Evolutionary conservation across 345 rosid species (phyloP).

Genomic region (Linum lewisii): DNA sequence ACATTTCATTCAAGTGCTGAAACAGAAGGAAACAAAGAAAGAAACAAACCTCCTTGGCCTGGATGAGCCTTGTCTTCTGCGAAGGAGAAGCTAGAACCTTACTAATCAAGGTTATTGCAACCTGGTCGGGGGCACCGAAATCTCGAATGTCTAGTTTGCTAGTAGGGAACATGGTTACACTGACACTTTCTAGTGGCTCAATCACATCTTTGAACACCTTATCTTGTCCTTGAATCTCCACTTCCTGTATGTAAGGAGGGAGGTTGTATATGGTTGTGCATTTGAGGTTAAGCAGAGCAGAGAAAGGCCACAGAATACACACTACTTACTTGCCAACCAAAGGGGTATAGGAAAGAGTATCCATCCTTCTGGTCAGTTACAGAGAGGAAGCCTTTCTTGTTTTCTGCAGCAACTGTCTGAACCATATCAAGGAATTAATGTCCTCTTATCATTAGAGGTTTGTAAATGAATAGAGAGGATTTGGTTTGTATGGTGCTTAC

Average conservation of each 20-base stretch:
- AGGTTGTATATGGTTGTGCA: not conserved
- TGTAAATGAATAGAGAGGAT: not conserved
- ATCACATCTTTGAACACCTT: slow-evolving; percentile 91
- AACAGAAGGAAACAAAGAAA: no score
- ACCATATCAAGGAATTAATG: slow-evolving; percentile 75
- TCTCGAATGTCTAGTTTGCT: slow-evolving; percentile 67
- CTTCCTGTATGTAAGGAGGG: slow-evolving; percentile 43
- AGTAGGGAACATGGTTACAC: slow-evolving; percentile 59
- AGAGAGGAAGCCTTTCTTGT: slow-evolving; percentile 55
- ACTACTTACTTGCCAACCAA: slow-evolving; percentile 75
- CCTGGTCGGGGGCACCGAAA: slow-evolving; percentile 79
- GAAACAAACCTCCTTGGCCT: slow-evolving; percentile 58
- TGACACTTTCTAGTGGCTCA: slow-evolving; percentile 86
- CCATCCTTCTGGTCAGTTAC: slow-evolving; percentile 77
- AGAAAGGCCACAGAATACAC: not conserved
- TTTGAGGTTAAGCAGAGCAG: not conserved
- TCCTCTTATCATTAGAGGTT: slow-evolving; percentile 62
- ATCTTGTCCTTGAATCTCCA: slow-evolving; percentile 73
- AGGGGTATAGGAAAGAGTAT: slow-evolving; percentile 72
- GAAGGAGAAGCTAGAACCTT: slow-evolving; percentile 75
- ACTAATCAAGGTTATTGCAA: slow-evolving; percentile 70
- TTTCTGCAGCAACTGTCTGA: slow-evolving; percentile 94
- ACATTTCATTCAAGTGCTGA: no score
- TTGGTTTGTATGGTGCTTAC: slow-evolving; percentile 33
- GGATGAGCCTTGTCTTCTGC: slow-evolving; percentile 68